Evolutionary conservation across 2,329 filamentous ascomycete species (phyloP).

Genomic region (Botrytis squamosa): DNA sequence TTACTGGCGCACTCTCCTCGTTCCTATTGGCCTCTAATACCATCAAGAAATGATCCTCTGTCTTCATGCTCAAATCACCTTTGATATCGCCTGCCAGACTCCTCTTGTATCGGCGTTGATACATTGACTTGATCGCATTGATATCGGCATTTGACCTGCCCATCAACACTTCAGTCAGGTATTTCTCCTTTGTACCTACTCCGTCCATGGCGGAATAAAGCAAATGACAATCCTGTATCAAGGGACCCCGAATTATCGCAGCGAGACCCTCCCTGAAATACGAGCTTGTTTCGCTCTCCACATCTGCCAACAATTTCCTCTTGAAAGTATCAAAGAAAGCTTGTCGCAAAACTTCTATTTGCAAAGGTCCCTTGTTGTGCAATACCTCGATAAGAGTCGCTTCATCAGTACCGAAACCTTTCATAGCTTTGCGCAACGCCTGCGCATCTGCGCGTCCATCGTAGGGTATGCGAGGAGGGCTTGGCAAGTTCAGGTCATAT

Average conservation of each 20-base stretch:
- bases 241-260: conserved; percentile 73
- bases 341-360: conserved; percentile 66
- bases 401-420: conserved; percentile 89
- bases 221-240: conserved; percentile 71
- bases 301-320: conserved; percentile 70
- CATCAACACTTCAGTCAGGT: conserved; percentile 84
- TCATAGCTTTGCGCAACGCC: conserved; percentile 78
- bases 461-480: conserved; percentile 64
- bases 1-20: conserved; percentile 74
- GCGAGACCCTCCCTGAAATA: conserved; percentile 75
- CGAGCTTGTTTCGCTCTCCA: conserved; percentile 73
- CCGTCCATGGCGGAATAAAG: conserved; percentile 73
- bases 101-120: conserved; percentile 64
- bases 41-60: conserved; percentile 80
- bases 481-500: conserved; percentile 56
- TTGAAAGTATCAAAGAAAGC: conserved; percentile 64
- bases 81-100: conserved; percentile 71
- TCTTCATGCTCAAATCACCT: conserved; percentile 81
- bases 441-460: conserved; percentile 70
- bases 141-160: conserved; percentile 84
- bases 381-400: conserved; percentile 69
- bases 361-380: conserved; percentile 71
- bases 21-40: conserved; percentile 71
- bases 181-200: conserved; percentile 78
- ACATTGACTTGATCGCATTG: conserved; percentile 77